Conservation (phyloP, 2,329 filamentous ascomycete genomes). For the Sporothrix humicola region DNA sequence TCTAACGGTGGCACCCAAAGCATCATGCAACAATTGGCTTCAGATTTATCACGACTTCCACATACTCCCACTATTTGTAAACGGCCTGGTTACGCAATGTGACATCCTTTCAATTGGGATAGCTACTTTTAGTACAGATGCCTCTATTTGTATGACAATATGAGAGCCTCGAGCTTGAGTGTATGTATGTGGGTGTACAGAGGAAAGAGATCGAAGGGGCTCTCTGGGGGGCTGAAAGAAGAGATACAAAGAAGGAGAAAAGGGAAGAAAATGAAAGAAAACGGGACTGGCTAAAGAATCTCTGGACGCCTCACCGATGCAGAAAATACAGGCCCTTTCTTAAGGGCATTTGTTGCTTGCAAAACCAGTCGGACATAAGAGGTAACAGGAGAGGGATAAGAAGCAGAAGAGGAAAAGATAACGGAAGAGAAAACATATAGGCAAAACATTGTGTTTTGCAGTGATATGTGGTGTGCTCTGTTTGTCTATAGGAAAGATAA, state of each 20-base stretch:
- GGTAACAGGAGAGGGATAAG: not conserved
- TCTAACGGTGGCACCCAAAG: too few relatives aligned
- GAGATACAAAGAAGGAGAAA: not conserved
- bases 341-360: not conserved
- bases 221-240: not conserved
- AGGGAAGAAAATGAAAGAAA: not conserved
- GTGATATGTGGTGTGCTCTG: not conserved
- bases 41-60: too few relatives aligned
- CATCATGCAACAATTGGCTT: too few relatives aligned
- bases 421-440: too few relatives aligned
- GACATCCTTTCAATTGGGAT: not conserved
- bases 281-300: not conserved
- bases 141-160: not conserved
- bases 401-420: not conserved
- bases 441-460: not conserved
- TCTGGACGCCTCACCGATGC: conserved; percentile 31
- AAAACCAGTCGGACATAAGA: not conserved
- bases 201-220: not conserved
- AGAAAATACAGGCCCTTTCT: conserved; percentile 23
- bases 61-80: too few relatives aligned
- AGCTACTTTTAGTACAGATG: not conserved
- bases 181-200: not conserved
- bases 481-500: conserved; percentile 7
- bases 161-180: too few relatives aligned
- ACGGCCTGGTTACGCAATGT: not conserved